These are phyloP conservation scores for Plasmodium ovale DNA, from an alignment of 169 alveolate species.

Conservation along the genomic window DNA sequence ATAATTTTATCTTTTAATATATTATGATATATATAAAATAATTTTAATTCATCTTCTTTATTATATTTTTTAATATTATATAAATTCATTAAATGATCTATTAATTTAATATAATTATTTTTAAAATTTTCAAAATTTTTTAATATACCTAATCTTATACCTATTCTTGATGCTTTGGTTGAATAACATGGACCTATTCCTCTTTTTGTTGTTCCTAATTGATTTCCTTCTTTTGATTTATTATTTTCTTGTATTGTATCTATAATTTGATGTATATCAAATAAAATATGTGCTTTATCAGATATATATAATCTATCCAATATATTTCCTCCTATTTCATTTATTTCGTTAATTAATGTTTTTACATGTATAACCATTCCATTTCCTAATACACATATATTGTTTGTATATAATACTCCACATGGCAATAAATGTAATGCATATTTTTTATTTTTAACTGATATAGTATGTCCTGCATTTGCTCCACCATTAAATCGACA, in stretches of 20 bases:
- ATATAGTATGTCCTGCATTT: constrained; percentile 95
- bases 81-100: constrained; percentile 77
- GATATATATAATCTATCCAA: constrained; percentile 87
- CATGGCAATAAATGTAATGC: constrained; percentile 95
- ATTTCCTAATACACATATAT: constrained; percentile 92
- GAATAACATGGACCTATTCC: constrained; percentile 97
- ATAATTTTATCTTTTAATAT: constrained; percentile 86
- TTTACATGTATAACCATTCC: constrained; percentile 93
- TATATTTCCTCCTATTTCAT: constrained; percentile 72
- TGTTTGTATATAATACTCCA: constrained; percentile 89
- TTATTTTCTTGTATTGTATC: constrained; percentile 84
- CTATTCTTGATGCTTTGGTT: constrained; percentile 91
- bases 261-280: constrained; percentile 86
- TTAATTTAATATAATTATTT: constrained; percentile 79
- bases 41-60: constrained; percentile 85
- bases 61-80: constrained; percentile 81
- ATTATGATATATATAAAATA: constrained; percentile 83
- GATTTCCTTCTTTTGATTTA: constrained; percentile 78
- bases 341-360: constrained; percentile 78
- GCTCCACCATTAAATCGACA: constrained; percentile 96
- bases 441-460: constrained; percentile 86
- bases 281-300: constrained; percentile 93
- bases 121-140: constrained; percentile 85
- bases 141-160: constrained; percentile 91
- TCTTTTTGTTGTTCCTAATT: constrained; percentile 95